These are phyloP conservation scores for Conticribra weissflogii DNA, from an alignment of 108 stramenopile species.

Conservation along the genomic window DNA sequence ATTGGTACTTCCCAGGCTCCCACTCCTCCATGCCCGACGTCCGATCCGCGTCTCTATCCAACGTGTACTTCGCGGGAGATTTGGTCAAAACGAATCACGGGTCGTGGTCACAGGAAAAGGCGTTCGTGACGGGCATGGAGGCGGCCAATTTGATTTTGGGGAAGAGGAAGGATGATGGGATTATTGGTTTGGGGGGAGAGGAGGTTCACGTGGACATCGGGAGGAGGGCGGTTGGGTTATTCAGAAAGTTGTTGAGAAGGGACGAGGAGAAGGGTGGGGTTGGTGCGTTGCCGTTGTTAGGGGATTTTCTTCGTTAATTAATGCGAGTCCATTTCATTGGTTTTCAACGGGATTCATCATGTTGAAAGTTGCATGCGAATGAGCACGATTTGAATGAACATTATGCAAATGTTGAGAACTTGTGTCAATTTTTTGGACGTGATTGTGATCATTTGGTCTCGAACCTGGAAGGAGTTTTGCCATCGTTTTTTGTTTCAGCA, in stretches of 20 bases:
- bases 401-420: too few species aligned
- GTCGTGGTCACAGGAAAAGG: slow-evolving; percentile 88
- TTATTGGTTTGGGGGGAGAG: slow-evolving; percentile 64
- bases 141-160: slow-evolving; percentile 67
- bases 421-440: too few species aligned
- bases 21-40: slow-evolving; percentile 69
- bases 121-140: slow-evolving; percentile 81
- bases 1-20: slow-evolving; percentile 78
- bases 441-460: too few species aligned
- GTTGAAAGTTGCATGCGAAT: too few species aligned
- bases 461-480: too few species aligned
- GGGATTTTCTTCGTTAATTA: not conserved
- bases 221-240: slow-evolving; percentile 24
- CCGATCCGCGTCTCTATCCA: slow-evolving; percentile 49
- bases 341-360: too few species aligned
- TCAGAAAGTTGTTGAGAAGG: slow-evolving; percentile 35
- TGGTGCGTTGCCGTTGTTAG: not conserved
- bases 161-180: slow-evolving; percentile 17
- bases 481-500: too few species aligned
- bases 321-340: too few species aligned
- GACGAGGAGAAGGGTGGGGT: too few species aligned
- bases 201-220: slow-evolving; percentile 78
- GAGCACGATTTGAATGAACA: too few species aligned
- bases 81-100: slow-evolving; percentile 76
- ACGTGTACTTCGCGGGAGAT: slow-evolving; percentile 81